Percentiles rank a stretch among this genome's conserved stretches.
Conservation (phyloP, 208 protist genomes). For the Trypanosoma cruzi region DNA sequence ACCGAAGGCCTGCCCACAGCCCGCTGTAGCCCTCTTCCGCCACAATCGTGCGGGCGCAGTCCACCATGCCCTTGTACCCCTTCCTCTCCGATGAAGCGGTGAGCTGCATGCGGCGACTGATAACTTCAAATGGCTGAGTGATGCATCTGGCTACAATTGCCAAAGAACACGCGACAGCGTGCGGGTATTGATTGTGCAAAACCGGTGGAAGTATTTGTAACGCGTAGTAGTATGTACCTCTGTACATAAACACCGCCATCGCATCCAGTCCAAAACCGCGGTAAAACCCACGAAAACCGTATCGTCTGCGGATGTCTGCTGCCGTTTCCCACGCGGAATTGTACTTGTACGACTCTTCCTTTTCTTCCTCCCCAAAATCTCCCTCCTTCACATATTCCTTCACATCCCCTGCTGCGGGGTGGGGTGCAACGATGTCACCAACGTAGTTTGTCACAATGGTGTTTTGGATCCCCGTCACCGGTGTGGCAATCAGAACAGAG, state of each 20-base stretch:
- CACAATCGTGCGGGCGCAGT: constrained; percentile 74
- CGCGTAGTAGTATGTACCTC: constrained; percentile 53
- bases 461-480: constrained; percentile 48
- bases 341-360: constrained; percentile 68
- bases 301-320: constrained; percentile 43
- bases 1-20: constrained; percentile 62
- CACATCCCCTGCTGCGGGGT: constrained; percentile 4
- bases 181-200: constrained; percentile 52
- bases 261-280: constrained; percentile 59
- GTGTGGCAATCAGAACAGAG: constrained; percentile 35
- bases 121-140: constrained; percentile 83
- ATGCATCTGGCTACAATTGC: constrained; percentile 60
- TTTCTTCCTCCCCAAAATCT: constrained; percentile 3
- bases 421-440: constrained; percentile 68
- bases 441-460: constrained; percentile 75
- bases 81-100: constrained; percentile 50
- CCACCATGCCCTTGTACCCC: constrained; percentile 52
- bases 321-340: constrained; percentile 51
- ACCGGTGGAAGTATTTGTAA: constrained; percentile 29
- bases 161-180: constrained; percentile 49
- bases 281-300: constrained; percentile 78
- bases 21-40: constrained; percentile 70
- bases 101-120: constrained; percentile 72
- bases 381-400: not conserved
- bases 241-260: constrained; percentile 65